Base-by-base conservation (phyloP, 225 moss, liverwort and hornwort genomes). In the Sphagnum tenellum region DNA sequence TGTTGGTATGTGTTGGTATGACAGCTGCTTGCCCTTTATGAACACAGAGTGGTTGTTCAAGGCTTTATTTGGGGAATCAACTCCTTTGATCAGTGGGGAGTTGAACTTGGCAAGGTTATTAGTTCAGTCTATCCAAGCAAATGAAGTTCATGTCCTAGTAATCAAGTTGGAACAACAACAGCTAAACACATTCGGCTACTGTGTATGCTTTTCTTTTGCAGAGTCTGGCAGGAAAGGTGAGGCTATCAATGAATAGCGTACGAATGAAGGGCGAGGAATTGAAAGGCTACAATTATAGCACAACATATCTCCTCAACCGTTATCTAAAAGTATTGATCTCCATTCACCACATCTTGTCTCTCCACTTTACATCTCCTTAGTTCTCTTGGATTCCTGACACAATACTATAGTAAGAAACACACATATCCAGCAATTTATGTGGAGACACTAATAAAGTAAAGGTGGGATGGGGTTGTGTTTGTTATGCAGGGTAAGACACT, bases 1-100 rank as follows among this genome's bases (percentile, higher is more conserved):
- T 29, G 29, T 29, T 58, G 58, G 44, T 58, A 7, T 58, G 7
- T 14, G 44, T 44, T 61, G 61, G 44, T 61, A 10, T 61, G 2
- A 8, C 79, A 86, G 86, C 76, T 96, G 63, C 80, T 96, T 61
- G 78, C 92, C 2, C 70, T 96, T 58, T 96, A 96, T 59, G 96
- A 96, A 75, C 77, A 92, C 57, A 78, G 96, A 44, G 81, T 96
- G 45, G 96, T 89, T 11, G 96, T 96, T 60, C 96, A 96, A 67
- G 96, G 96, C 8, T 96, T 92, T 75, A 78, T 92, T 50, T 96
- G 96, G 96, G 92, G 92, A 12, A 92, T 96, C 76, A 96, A 96
- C 76, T 96, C 96, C 46, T 96, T 96, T 12, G 96, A 96, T 63
- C 96, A 96, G 65, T 96, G 96, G 96, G 96, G 96, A 44, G 96